phyloP scores from a whole-genome alignment of 179 eudicot species.

The Nepenthes alata region DNA sequence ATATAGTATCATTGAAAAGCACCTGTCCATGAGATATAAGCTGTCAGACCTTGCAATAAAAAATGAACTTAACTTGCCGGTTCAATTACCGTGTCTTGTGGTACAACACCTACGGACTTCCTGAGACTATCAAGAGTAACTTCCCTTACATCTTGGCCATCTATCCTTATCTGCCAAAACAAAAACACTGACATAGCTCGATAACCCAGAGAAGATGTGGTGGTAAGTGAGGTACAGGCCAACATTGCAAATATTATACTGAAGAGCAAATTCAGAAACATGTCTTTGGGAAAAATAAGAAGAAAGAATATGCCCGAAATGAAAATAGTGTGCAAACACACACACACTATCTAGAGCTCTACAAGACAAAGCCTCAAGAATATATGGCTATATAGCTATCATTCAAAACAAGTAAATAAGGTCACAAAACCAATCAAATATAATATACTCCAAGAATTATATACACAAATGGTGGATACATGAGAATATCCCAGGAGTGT shows the following conservation, averaged over 20 bases:
- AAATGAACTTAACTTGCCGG: neutral
- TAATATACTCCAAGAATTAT: too few relatives aligned
- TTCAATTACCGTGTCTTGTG: slow-evolving; percentile 79
- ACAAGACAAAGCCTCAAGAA: too few relatives aligned
- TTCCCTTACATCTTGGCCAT: slow-evolving; percentile 69
- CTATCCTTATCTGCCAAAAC: slow-evolving; percentile 53
- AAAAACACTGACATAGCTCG: neutral
- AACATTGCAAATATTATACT: too few relatives aligned
- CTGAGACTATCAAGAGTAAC: slow-evolving; percentile 79
- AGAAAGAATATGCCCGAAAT: neutral
- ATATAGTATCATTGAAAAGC: slow-evolving; percentile 88
- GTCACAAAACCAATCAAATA: too few relatives aligned
- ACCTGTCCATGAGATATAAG: slow-evolving; percentile 35
- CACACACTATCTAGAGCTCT: too few relatives aligned
- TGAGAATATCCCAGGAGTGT: neutral
- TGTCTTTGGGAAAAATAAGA: neutral
- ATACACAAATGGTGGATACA: neutral
- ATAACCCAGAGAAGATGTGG: neutral
- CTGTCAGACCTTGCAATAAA: neutral
- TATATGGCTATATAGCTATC: too few relatives aligned
- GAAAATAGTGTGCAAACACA: neutral
- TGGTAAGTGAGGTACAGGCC: too few relatives aligned
- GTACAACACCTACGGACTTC: slow-evolving; percentile 76
- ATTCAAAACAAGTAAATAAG: too few relatives aligned
- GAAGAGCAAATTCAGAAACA: too few relatives aligned